Conservation (phyloP, 306 rosid genomes). For the Ochetophila trinervis region DNA sequence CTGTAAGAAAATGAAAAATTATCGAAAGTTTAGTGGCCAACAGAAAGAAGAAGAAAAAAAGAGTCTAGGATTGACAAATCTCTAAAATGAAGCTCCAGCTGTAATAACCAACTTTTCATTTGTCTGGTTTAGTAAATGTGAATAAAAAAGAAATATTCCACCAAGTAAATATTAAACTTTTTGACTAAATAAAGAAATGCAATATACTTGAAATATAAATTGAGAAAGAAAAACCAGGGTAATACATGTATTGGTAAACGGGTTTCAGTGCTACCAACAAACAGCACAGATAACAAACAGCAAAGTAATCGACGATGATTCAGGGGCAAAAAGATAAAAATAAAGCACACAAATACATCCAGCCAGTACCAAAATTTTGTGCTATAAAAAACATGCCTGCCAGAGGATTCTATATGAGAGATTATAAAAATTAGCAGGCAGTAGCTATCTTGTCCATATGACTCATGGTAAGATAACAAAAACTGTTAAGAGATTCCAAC, state of each 20-base stretch:
- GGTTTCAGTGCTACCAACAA: background rate
- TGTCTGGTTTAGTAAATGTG: background rate
- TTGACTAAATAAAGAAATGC: background rate
- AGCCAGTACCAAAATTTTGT: background rate
- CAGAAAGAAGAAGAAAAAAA: background rate
- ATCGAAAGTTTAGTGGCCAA: no score
- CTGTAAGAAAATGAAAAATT: background rate
- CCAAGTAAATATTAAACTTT: background rate
- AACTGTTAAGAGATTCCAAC: slow-evolving; percentile 6
- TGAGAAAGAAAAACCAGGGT: background rate
- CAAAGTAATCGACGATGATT: background rate
- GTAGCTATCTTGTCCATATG: background rate
- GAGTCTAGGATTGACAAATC: background rate
- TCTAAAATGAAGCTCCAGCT: background rate
- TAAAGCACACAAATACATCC: background rate
- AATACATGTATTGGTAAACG: background rate
- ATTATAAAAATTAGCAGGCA: slow-evolving; percentile 6
- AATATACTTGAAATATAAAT: slow-evolving; percentile 2
- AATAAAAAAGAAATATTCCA: background rate
- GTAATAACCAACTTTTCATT: background rate
- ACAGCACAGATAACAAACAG: background rate
- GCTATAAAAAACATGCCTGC: background rate
- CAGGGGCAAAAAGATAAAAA: background rate
- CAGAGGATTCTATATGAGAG: background rate
- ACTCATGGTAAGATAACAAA: background rate